phyloP scores from a whole-genome alignment of 2,329 filamentous ascomycete genomes.

The Drechslera avenae region DNA sequence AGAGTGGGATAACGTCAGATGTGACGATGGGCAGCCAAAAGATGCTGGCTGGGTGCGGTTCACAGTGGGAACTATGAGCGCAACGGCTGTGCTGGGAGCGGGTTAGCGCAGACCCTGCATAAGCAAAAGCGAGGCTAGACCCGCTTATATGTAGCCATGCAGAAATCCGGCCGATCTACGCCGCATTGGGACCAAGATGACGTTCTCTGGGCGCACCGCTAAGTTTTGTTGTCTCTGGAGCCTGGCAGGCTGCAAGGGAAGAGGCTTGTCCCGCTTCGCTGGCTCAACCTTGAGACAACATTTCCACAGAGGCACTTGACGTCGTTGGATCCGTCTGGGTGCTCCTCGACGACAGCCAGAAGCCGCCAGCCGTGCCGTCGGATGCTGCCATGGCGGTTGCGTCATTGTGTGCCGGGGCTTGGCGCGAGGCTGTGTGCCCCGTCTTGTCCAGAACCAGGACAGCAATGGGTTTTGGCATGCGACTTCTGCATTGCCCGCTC shows the following conservation, averaged over 20 bases:
- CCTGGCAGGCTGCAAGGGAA: background rate
- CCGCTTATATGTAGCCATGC: constrained; percentile 6
- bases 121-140: constrained; percentile 5
- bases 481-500: background rate
- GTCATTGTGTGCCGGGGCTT: background rate
- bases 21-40: constrained; percentile 25
- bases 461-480: too few species aligned
- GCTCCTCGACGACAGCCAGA: background rate
- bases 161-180: constrained; percentile 11
- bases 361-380: background rate
- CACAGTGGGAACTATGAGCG: constrained; percentile 15
- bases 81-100: constrained; percentile 16
- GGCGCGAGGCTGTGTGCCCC: background rate
- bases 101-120: constrained; percentile 21
- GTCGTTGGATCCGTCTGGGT: constrained; percentile 3
- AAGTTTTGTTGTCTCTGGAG: background rate
- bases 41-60: constrained; percentile 8
- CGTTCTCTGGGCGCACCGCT: constrained; percentile 19
- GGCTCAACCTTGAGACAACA: constrained; percentile 2
- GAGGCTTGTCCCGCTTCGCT: constrained; percentile 20
- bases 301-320: too few species aligned
- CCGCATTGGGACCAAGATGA: constrained; percentile 19
- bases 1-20: constrained; percentile 23
- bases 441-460: background rate
- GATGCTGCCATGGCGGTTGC: background rate